A percentile compares a stretch with the other conserved stretches of the same genome.
These are phyloP conservation scores for Litchi chinensis DNA, from an alignment of 345 rosid species.

Conservation along the genomic window DNA sequence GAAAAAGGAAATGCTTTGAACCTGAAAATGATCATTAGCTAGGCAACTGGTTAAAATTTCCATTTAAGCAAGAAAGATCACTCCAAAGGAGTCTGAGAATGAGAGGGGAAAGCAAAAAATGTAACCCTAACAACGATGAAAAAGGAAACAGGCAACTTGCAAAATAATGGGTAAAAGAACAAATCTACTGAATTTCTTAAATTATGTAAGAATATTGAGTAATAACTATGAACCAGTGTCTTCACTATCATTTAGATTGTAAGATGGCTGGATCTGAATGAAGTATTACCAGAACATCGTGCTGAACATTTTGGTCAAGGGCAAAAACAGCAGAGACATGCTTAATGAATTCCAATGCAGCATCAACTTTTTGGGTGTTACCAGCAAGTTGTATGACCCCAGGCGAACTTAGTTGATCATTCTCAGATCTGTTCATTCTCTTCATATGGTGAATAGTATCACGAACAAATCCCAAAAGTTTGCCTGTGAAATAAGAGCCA, in stretches of 20 bases:
- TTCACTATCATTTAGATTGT: not conserved
- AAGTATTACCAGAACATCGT: conserved; percentile 77
- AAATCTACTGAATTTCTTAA: conserved; percentile 2
- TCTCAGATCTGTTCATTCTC: conserved; percentile 44
- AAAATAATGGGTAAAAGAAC: not conserved
- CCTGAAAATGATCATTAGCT: conserved; percentile 1
- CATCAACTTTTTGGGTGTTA: conserved; percentile 46
- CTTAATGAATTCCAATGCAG: conserved; percentile 82
- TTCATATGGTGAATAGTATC: conserved; percentile 62
- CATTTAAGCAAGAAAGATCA: not conserved
- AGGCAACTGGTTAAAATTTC: not conserved
- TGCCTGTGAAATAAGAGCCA: conserved; percentile 61
- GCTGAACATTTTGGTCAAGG: conserved; percentile 80
- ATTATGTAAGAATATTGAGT: not conserved
- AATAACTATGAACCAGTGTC: not conserved
- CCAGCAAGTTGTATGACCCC: conserved; percentile 31
- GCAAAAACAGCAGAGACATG: conserved; percentile 77
- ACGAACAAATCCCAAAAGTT: conserved; percentile 65
- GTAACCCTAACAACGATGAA: not conserved
- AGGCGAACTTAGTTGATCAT: conserved; percentile 26
- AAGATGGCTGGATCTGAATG: not conserved
- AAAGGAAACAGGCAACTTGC: not conserved
- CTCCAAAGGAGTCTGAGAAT: not conserved
- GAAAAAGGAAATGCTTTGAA: not conserved
- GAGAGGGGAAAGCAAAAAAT: not conserved